These are phyloP conservation scores for Lipomyces lipofer DNA, from an alignment of 805 yeast genomes.

Conservation along the genomic window DNA sequence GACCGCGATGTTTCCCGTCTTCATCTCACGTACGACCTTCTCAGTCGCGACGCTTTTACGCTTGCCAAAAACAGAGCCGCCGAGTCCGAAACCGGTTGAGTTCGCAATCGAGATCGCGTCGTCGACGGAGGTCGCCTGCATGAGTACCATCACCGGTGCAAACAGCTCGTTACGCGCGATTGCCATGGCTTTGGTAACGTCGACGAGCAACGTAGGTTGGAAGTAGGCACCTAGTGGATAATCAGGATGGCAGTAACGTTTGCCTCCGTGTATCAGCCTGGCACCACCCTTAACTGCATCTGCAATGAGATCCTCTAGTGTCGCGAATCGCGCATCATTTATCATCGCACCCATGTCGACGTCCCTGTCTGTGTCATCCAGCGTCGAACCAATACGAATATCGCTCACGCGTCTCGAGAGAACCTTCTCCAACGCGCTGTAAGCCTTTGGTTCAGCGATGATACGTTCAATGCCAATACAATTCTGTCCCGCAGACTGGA, in stretches of 20 bases:
- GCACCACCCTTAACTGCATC: conserved; percentile 87
- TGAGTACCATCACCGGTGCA: conserved; percentile 84
- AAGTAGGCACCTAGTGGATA: conserved; percentile 96
- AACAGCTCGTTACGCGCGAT: conserved; percentile 90
- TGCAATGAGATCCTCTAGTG: conserved; percentile 62
- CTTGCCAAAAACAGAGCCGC: conserved; percentile 82
- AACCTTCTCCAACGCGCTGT: conserved; percentile 59
- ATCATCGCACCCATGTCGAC: conserved; percentile 97
- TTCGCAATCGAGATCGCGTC: conserved; percentile 80
- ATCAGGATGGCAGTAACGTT: conserved; percentile 77
- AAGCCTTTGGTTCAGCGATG: conserved; percentile 70
- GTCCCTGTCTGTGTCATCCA: conserved; percentile 69
- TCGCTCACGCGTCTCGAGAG: conserved; percentile 58
- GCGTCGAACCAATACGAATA: conserved; percentile 82
- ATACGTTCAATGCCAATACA: conserved; percentile 97
- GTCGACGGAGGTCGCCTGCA: conserved; percentile 65
- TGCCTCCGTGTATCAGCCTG: conserved; percentile 74
- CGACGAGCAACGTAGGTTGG: conserved; percentile 82
- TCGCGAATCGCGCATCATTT: conserved; percentile 69
- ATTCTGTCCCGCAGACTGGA: conserved; percentile 97
- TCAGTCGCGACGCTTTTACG: conserved; percentile 55
- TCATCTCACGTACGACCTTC: conserved; percentile 60
- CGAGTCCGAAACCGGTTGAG: conserved; percentile 83
- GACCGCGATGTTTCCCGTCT: conserved; percentile 91
- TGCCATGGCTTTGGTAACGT: conserved; percentile 72